These are phyloP conservation scores for Phylloboletellus chloephorus DNA, from an alignment of 1,284 basidiomycete genomes.

Conservation along the genomic window DNA sequence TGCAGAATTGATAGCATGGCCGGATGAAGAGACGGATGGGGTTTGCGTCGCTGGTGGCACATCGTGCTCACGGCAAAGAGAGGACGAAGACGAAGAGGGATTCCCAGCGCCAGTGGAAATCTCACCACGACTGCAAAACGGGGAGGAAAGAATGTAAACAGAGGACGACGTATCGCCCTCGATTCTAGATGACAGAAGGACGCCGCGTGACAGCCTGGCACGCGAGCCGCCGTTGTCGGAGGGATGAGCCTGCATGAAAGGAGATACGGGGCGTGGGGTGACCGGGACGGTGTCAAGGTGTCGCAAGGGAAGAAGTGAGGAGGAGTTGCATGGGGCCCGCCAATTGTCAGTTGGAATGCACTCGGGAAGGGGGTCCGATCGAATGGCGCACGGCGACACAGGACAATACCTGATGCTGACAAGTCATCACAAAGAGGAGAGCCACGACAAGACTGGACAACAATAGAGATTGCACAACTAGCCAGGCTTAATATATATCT, in stretches of 20 bases:
- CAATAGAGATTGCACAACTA: conserved; percentile 8
- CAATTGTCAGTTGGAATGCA: conserved; percentile 26
- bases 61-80: conserved; percentile 2
- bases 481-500: conserved; percentile 56
- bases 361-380: no score
- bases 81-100: not conserved
- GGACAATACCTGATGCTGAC: no score
- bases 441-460: conserved; percentile 3
- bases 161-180: not conserved
- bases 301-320: conserved; percentile 6
- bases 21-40: conserved; percentile 1
- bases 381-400: no score
- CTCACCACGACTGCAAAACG: conserved; percentile 1
- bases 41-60: not conserved
- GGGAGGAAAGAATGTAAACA: not conserved
- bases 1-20: not conserved
- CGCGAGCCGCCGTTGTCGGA: conserved; percentile 1
- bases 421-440: conserved; percentile 10
- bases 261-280: not conserved
- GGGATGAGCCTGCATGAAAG: conserved; percentile 1
- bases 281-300: not conserved
- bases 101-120: not conserved
- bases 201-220: not conserved
- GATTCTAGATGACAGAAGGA: not conserved
- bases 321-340: not conserved